A percentile compares a stretch with the other conserved stretches of the same genome.
Evolutionary conservation across 2,329 filamentous ascomycete species (phyloP).

Genomic region (Bipolaris oryzae): DNA sequence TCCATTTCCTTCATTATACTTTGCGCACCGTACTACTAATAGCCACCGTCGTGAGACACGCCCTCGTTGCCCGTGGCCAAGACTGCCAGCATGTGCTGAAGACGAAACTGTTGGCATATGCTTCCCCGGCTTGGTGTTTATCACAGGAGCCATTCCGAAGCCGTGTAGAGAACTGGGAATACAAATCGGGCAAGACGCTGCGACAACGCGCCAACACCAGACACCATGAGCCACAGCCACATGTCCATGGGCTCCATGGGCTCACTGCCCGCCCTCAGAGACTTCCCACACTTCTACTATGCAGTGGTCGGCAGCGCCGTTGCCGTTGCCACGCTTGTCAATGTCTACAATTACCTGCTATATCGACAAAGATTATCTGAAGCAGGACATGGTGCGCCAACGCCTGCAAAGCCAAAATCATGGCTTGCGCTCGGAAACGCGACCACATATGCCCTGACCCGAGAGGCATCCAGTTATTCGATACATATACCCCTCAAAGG

Average conservation of each 20-base stretch:
- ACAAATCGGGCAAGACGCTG: constrained; percentile 16
- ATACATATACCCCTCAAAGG: constrained; percentile 44
- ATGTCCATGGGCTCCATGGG: constrained; percentile 50
- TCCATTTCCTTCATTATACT: background rate
- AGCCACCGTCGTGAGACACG: background rate
- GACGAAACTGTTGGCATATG: background rate
- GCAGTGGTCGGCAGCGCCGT: constrained; percentile 56
- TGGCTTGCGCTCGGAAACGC: constrained; percentile 56
- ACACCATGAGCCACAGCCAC: constrained; percentile 34
- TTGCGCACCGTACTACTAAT: background rate
- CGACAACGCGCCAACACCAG: constrained; percentile 5
- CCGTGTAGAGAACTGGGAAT: constrained; percentile 4
- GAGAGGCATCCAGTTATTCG: constrained; percentile 60
- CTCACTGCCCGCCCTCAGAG: constrained; percentile 53
- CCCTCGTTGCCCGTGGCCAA: background rate
- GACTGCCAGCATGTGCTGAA: constrained; percentile 13
- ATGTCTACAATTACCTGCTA: constrained; percentile 56
- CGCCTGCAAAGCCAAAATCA: constrained; percentile 61
- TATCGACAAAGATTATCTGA: constrained; percentile 59
- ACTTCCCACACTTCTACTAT: constrained; percentile 61
- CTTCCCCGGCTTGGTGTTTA: background rate
- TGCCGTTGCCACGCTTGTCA: constrained; percentile 52
- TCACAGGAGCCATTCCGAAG: background rate
- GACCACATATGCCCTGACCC: constrained; percentile 59
- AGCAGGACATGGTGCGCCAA: constrained; percentile 45